These are phyloP conservation scores for Paramecium bursaria DNA, from an alignment of 73 alveolate species.

Conservation along the genomic window DNA sequence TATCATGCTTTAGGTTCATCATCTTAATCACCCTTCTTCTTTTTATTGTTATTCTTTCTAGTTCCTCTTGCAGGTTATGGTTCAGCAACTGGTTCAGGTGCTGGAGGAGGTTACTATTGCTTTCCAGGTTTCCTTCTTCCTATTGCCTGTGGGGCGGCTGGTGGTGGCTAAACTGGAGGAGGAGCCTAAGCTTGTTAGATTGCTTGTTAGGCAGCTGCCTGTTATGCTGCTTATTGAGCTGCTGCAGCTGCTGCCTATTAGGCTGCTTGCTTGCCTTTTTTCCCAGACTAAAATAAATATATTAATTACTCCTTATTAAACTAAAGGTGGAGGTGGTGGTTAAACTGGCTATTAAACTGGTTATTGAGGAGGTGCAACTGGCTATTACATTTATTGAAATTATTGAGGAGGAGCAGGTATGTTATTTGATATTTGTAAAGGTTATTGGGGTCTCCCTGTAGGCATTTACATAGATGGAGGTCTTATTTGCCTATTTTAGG, in stretches of 20 bases:
- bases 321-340: not conserved
- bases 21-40: not conserved
- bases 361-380: not conserved
- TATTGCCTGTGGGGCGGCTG: too few species aligned
- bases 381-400: not conserved
- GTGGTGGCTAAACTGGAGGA: too few species aligned
- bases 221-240: not conserved
- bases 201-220: not conserved
- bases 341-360: not conserved
- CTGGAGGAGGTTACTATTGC: not conserved
- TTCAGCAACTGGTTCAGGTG: not conserved
- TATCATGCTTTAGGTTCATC: not conserved
- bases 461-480: too few species aligned
- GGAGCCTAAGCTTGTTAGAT: not conserved
- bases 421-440: not conserved
- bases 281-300: not conserved
- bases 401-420: not conserved
- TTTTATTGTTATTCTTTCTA: not conserved
- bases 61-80: not conserved
- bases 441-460: not conserved
- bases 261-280: not conserved
- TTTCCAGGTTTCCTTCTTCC: not conserved
- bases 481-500: too few species aligned
- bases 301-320: not conserved
- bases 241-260: slow-evolving; percentile 13